Evolutionary conservation across 345 rosid species (phyloP).

Genomic region (Nephelium lappaceum): DNA sequence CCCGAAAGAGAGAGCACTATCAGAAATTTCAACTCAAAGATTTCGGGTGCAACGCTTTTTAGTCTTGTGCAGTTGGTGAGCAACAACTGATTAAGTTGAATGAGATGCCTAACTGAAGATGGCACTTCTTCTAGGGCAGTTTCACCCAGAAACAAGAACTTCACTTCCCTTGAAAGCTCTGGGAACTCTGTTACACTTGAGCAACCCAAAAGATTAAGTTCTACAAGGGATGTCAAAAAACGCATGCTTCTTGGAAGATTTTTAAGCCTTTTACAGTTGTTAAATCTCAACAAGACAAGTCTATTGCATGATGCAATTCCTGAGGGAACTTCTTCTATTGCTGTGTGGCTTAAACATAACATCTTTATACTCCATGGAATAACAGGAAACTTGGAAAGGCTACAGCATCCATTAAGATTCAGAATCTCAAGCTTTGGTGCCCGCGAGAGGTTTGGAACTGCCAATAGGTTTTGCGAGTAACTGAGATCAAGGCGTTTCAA

Average conservation of each 20-base stretch:
- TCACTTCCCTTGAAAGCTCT: not conserved
- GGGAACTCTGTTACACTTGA: conserved; percentile 21
- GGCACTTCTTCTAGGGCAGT: not conserved
- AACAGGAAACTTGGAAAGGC: not conserved
- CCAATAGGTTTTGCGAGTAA: not conserved
- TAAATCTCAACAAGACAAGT: not conserved
- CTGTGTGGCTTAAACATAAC: not conserved
- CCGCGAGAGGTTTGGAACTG: not conserved
- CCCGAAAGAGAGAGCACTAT: too few species aligned
- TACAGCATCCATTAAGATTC: not conserved
- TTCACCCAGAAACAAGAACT: not conserved
- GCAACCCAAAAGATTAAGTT: not conserved
- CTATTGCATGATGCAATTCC: not conserved
- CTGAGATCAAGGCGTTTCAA: too few species aligned
- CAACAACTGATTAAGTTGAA: too few species aligned
- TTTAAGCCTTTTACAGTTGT: not conserved
- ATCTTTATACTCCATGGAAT: not conserved
- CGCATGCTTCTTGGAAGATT: conserved; percentile 6
- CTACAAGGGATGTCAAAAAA: not conserved
- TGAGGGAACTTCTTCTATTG: not conserved
- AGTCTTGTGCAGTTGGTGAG: conserved; percentile 3
- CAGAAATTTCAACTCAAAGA: too few species aligned
- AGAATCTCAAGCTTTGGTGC: not conserved
- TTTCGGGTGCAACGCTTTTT: not conserved
- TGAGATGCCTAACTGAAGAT: too few species aligned